Evolutionary conservation across 805 yeast species (phyloP).

Genomic region (Nakazawaea anatomiae): DNA sequence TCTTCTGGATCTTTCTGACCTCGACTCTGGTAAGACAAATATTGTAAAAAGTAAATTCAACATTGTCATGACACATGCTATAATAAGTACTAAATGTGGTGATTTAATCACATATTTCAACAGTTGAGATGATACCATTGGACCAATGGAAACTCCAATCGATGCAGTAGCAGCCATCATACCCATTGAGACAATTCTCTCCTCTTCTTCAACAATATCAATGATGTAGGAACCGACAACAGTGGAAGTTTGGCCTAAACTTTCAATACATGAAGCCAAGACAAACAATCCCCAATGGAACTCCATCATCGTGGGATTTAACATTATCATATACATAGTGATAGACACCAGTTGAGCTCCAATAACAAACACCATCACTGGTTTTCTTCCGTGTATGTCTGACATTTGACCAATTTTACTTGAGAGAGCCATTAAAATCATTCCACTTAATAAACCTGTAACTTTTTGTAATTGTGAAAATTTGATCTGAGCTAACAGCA

Average conservation of each 20-base stretch:
- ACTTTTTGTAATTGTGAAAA: slow-evolving; percentile 41
- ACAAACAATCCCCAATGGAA: not conserved
- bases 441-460: slow-evolving; percentile 28
- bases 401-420: slow-evolving; percentile 55
- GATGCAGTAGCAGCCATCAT: not conserved
- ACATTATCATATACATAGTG: not conserved
- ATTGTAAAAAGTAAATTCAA: slow-evolving; percentile 25
- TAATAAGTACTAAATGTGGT: not conserved
- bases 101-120: not conserved
- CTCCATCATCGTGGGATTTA: not conserved
- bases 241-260: slow-evolving; percentile 17
- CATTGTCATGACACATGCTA: slow-evolving; percentile 16
- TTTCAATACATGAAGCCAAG: not conserved
- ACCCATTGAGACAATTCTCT: slow-evolving; percentile 6
- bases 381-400: slow-evolving; percentile 50
- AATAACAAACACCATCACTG: slow-evolving; percentile 26
- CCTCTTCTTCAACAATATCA: slow-evolving; percentile 6
- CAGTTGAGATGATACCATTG: not conserved
- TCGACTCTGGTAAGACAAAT: slow-evolving; percentile 45
- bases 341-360: not conserved
- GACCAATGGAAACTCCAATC: slow-evolving; percentile 3
- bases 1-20: slow-evolving; percentile 40
- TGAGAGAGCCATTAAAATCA: slow-evolving; percentile 37
- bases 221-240: not conserved
- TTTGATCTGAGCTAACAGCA: slow-evolving; percentile 26